A percentile compares a stretch with the other conserved stretches of the same genome.
These are phyloP conservation scores for Lichtheimia ramosa DNA, from an alignment of 371 early-diverging fungal genomes.

Conservation along the genomic window DNA sequence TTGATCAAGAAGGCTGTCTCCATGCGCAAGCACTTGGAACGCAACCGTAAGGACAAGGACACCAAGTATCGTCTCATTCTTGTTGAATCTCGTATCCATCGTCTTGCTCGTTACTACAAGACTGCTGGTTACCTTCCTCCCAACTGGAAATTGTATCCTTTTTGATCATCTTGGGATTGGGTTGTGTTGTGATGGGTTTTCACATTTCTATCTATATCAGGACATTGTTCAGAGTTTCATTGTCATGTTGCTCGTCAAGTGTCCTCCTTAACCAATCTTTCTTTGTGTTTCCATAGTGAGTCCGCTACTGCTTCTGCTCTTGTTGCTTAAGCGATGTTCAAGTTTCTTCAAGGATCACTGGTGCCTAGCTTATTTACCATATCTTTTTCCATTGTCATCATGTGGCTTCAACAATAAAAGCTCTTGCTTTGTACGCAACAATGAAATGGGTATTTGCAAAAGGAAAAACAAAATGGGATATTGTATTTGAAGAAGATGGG, in stretches of 20 bases:
- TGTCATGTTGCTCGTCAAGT: conserved; percentile 32
- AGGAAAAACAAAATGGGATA: conserved; percentile 3
- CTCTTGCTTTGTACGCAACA: not conserved
- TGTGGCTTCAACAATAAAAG: no score
- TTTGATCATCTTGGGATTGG: conserved; percentile 15
- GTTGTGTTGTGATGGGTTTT: conserved; percentile 1
- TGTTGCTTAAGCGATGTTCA: conserved; percentile 34
- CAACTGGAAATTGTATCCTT: conserved; percentile 95
- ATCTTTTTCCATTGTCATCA: conserved; percentile 9
- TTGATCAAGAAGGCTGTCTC: conserved; percentile 99
- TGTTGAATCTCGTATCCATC: conserved; percentile 98
- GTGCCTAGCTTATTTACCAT: not conserved
- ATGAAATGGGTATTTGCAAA: not conserved
- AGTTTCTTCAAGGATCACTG: not conserved
- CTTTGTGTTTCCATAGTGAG: conserved; percentile 42
- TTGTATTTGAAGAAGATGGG: not conserved
- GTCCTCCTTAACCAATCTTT: conserved; percentile 38
- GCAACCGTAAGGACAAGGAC: conserved; percentile 99
- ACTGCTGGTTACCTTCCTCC: conserved; percentile 95
- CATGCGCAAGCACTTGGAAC: conserved; percentile 99
- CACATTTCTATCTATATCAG: conserved; percentile 21
- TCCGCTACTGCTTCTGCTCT: conserved; percentile 52
- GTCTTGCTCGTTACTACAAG: conserved; percentile 99
- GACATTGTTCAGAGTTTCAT: conserved; percentile 22
- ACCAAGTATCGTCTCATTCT: conserved; percentile 99